Evolutionary conservation across 2,329 filamentous ascomycete genomes (phyloP), one percentile per base, ranked within the genome.

Genomic region (Beauveria sp.): DNA sequence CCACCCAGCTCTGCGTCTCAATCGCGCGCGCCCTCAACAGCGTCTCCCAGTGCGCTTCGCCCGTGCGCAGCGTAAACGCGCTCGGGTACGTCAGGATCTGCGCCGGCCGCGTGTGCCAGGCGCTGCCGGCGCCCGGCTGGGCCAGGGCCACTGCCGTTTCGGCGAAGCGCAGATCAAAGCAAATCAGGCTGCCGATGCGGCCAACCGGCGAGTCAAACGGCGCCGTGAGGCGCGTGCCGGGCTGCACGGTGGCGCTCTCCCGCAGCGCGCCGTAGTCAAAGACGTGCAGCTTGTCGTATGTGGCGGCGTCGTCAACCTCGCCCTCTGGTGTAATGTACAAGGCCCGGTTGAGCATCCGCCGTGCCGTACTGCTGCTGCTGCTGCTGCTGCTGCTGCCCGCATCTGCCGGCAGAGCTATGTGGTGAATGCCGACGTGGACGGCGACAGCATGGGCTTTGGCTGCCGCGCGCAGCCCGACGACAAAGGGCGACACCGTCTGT

Each of bases 401-500:
- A 20, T 56, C 30, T 7, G 63, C 62, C 3, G 54, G 73, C 46
- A 76, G 72, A 18, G 73, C 61, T 61, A 88, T 86, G 64, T 93
- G 90, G 75, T 97, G 93, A 64, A 97, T 86, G 3, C 93, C 93
- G 37, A 96, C 92, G 70, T 91, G 91, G 62, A 97, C 88, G 28
- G 87, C 84, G 5, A 97, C 74, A 0, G 73, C 74, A 68, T 88
- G 79, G 52, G 83, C 70, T 47, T 77, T 79, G 1, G 92, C 92
- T 22, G 86, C 85, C 24, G 83, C 76, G 63, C 85, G 86, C 2
- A 97, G 82, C 4, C 92, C 92, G 0, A 80, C 76, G 14, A 97
- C 87, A 71, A 97, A 97, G 30, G 84, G 81, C 14, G 86, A 91
- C 24, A 80, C 77, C 2, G 80, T 71, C 44, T 87, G 82, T 3